Conservation (phyloP, 2,329 filamentous ascomycete species). For the Aspergillus unguis region DNA sequence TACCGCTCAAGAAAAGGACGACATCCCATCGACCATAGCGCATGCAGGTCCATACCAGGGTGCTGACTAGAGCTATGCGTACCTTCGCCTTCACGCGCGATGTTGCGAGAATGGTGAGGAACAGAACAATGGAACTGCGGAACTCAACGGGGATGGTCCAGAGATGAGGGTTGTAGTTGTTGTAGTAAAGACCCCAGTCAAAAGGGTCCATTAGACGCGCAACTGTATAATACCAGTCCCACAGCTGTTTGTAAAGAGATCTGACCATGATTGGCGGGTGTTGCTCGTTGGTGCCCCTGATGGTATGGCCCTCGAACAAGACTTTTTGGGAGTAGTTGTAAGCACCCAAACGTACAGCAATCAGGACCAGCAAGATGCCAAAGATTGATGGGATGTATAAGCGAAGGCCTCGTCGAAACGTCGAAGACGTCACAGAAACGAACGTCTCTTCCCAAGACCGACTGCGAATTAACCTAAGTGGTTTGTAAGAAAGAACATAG, state of each 20-base stretch:
- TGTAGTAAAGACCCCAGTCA: constrained; percentile 40
- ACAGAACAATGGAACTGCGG: constrained; percentile 44
- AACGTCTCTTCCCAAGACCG: constrained; percentile 40
- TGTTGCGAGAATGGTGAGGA: constrained; percentile 40
- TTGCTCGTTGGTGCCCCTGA: constrained; percentile 43
- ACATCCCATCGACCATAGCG: constrained; percentile 45
- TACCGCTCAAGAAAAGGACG: constrained; percentile 42
- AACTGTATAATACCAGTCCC: constrained; percentile 36
- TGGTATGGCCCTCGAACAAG: constrained; percentile 36
- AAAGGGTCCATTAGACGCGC: constrained; percentile 37
- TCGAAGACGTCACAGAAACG: constrained; percentile 39
- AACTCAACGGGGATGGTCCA: constrained; percentile 49
- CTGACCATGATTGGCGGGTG: constrained; percentile 37
- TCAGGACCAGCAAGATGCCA: constrained; percentile 40
- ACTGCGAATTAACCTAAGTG: constrained; percentile 38
- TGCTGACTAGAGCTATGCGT: constrained; percentile 33
- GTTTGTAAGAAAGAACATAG: constrained; percentile 47
- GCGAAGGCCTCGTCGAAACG: constrained; percentile 44
- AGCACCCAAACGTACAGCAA: constrained; percentile 42
- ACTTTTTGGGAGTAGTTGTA: constrained; percentile 39
- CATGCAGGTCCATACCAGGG: constrained; percentile 39
- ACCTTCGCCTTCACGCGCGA: constrained; percentile 34
- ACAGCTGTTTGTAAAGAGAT: constrained; percentile 33
- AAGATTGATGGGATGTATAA: constrained; percentile 43
- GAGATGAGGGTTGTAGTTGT: constrained; percentile 46